A percentile compares a stretch with the other conserved stretches of the same genome.
These are phyloP conservation scores for Selaginella tamariscina DNA, from an alignment of 75 land plant genomes.

Conservation along the genomic window DNA sequence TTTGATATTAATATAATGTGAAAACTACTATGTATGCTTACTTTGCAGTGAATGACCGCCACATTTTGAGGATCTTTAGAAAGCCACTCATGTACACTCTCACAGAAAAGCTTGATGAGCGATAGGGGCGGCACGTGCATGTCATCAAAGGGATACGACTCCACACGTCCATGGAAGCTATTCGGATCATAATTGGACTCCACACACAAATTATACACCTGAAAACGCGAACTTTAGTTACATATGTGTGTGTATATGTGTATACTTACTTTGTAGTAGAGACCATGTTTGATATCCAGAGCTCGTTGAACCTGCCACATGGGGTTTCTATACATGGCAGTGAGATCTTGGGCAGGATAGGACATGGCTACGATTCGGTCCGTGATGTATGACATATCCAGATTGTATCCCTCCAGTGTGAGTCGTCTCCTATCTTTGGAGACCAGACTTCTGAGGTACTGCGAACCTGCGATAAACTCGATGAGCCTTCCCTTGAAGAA, in stretches of 20 bases:
- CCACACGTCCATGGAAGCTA: slow-evolving; percentile 56
- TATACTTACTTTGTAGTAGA: slow-evolving; percentile 40
- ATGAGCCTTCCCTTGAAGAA: not conserved
- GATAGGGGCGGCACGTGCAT: slow-evolving; percentile 51
- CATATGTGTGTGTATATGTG: not conserved
- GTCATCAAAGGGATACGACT: slow-evolving; percentile 54
- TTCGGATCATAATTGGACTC: slow-evolving; percentile 50
- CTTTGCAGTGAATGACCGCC: slow-evolving; percentile 67
- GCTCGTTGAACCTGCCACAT: slow-evolving; percentile 64
- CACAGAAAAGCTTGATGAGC: slow-evolving; percentile 52
- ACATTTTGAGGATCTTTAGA: slow-evolving; percentile 43
- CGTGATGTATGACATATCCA: slow-evolving; percentile 68
- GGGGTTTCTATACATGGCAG: slow-evolving; percentile 54
- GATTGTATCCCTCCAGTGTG: slow-evolving; percentile 43
- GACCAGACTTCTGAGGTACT: slow-evolving; percentile 43
- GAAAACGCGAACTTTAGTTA: not conserved
- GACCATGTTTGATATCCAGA: slow-evolving; percentile 41
- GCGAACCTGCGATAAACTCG: not conserved
- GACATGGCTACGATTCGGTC: slow-evolving; percentile 57
- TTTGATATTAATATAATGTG: no score
- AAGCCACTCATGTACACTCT: slow-evolving; percentile 55
- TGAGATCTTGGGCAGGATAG: slow-evolving; percentile 56
- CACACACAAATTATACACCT: slow-evolving; percentile 59
- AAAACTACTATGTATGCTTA: slow-evolving; percentile 14
- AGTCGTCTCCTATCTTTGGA: slow-evolving; percentile 53